Evolutionary conservation across 345 rosid species (phyloP).

Genomic region (Citrus unshiu): DNA sequence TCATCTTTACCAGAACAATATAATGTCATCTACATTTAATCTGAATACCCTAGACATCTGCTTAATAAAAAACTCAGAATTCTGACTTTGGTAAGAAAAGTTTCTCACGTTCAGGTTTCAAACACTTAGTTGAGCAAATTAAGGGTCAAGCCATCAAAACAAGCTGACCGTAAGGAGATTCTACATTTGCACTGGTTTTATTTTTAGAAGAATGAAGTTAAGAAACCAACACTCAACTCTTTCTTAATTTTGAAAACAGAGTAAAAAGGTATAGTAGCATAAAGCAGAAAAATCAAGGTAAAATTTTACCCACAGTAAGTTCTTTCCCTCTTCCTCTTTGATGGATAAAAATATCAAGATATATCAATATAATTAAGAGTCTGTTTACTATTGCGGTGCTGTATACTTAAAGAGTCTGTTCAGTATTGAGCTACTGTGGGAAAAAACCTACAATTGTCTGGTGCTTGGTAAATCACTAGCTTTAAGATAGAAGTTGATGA

Average conservation of each 20-base stretch:
- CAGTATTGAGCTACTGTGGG: too few species aligned
- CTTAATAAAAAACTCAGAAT: not conserved
- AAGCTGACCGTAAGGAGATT: not conserved
- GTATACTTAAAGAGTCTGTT: too few species aligned
- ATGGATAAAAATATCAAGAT: not conserved
- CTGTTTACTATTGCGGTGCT: too few species aligned
- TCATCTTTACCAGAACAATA: not conserved
- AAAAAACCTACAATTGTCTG: too few species aligned
- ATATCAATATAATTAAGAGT: not conserved
- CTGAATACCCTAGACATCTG: not conserved
- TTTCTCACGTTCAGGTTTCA: constrained; percentile 1
- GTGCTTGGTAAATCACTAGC: too few species aligned
- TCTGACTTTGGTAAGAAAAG: not conserved
- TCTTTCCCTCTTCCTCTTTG: not conserved
- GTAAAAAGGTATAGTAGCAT: not conserved
- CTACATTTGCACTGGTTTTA: not conserved
- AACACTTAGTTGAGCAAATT: not conserved
- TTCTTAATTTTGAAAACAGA: not conserved
- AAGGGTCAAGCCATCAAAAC: not conserved
- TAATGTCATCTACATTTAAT: not conserved
- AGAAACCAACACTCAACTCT: not conserved
- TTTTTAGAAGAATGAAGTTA: not conserved
- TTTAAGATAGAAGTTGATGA: too few species aligned
- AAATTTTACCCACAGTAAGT: not conserved
- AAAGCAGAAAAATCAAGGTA: not conserved